Conservation (phyloP, 2,329 filamentous ascomycete genomes). For the Monilinia vaccinii-corymbosi region DNA sequence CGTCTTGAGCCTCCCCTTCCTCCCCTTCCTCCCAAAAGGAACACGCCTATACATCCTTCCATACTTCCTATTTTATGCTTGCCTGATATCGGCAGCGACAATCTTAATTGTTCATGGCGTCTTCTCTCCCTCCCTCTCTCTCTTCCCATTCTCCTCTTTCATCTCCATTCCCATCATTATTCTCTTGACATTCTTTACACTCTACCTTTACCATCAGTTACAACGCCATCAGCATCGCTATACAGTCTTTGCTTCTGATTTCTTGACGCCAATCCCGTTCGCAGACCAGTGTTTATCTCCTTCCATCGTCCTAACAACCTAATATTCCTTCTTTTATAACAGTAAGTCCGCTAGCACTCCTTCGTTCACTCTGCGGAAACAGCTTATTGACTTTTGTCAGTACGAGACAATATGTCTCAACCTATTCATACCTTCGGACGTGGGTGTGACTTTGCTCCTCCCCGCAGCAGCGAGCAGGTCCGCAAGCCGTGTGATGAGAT, state of each 20-base stretch:
- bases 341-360: not conserved
- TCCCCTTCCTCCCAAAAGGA: not conserved
- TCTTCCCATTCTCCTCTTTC: not conserved
- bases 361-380: not conserved
- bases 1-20: slow-evolving; percentile 5
- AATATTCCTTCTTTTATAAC: not conserved
- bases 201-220: not conserved
- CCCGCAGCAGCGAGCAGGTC: not conserved
- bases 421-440: slow-evolving; percentile 27
- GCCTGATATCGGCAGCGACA: slow-evolving; percentile 8
- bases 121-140: not conserved
- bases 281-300: slow-evolving; percentile 12
- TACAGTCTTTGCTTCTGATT: not conserved
- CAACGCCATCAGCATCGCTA: slow-evolving; percentile 8
- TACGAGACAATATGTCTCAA: slow-evolving; percentile 24
- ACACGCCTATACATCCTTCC: not conserved
- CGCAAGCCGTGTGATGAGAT: slow-evolving; percentile 33
- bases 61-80: slow-evolving; percentile 1
- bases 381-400: not conserved
- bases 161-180: not conserved
- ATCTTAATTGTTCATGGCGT: slow-evolving; percentile 6
- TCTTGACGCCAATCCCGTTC: slow-evolving; percentile 9
- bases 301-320: slow-evolving; percentile 5
- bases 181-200: slow-evolving; percentile 6
- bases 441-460: slow-evolving; percentile 24